Conservation (phyloP, 179 eudicot genomes). For the Amaranthus tricolor region DNA sequence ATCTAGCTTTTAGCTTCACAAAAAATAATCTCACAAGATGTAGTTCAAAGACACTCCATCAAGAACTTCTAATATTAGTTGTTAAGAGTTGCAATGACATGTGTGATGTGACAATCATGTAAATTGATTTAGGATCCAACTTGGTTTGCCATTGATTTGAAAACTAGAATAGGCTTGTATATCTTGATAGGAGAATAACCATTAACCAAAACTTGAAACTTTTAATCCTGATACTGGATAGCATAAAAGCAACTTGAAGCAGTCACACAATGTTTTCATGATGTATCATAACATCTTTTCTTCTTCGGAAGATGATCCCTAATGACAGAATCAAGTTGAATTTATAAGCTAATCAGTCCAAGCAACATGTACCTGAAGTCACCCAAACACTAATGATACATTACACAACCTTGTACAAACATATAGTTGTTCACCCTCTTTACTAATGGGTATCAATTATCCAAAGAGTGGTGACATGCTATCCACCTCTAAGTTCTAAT, state of each 20-base stretch:
- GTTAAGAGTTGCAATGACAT: not conserved
- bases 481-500: not conserved
- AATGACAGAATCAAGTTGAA: not conserved
- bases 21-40: not conserved
- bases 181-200: not conserved
- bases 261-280: too few species aligned
- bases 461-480: not conserved
- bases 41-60: not conserved
- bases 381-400: not conserved
- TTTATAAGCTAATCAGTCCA: not conserved
- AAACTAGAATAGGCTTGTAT: not conserved
- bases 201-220: not conserved
- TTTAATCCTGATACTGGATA: not conserved
- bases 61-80: not conserved
- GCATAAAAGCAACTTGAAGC: too few species aligned
- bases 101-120: not conserved
- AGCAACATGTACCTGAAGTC: not conserved
- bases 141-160: not conserved
- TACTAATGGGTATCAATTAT: too few species aligned
- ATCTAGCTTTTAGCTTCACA: not conserved
- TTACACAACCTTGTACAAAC: not conserved
- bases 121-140: not conserved
- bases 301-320: not conserved
- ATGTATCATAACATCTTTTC: not conserved
- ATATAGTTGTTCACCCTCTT: not conserved